These are phyloP conservation scores for Pleurotus tuber-regium DNA, from an alignment of 768 basidiomycete genomes.

Conservation along the genomic window DNA sequence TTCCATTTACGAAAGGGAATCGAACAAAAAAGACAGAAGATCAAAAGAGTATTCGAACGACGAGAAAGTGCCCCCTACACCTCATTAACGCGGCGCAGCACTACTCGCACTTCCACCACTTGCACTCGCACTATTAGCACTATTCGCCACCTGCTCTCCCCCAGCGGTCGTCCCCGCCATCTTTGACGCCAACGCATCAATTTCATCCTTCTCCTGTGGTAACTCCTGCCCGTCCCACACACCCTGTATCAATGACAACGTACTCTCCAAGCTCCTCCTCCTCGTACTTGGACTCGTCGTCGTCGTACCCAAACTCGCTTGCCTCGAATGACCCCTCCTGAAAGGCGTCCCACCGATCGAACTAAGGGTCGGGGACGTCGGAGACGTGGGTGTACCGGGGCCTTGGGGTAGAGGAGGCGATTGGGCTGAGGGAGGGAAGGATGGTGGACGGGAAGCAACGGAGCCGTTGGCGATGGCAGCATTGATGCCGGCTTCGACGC, in stretches of 20 bases:
- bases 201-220: conserved; percentile 10
- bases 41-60: too few species aligned
- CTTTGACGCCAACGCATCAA: conserved; percentile 4
- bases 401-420: conserved; percentile 24
- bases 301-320: conserved; percentile 89
- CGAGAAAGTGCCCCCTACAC: too few species aligned
- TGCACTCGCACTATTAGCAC: neutral
- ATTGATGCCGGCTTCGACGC: conserved; percentile 43
- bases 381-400: conserved; percentile 6
- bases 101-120: too few species aligned
- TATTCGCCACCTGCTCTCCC: neutral
- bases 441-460: conserved; percentile 30
- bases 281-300: conserved; percentile 93
- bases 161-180: conserved; percentile 4
- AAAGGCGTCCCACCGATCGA: conserved; percentile 45
- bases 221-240: conserved; percentile 73
- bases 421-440: conserved; percentile 18
- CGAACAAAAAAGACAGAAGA: too few species aligned
- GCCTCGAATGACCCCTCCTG: conserved; percentile 71
- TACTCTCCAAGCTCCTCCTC: conserved; percentile 90
- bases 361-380: conserved; percentile 24
- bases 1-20: too few species aligned
- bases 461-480: conserved; percentile 30
- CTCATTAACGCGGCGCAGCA: too few species aligned
- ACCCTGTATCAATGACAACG: conserved; percentile 92